A percentile compares a stretch with the other conserved stretches of the same genome.
phyloP scores from a whole-genome alignment of 805 yeast genomes.

The Kluyveromyces lactis region DNA sequence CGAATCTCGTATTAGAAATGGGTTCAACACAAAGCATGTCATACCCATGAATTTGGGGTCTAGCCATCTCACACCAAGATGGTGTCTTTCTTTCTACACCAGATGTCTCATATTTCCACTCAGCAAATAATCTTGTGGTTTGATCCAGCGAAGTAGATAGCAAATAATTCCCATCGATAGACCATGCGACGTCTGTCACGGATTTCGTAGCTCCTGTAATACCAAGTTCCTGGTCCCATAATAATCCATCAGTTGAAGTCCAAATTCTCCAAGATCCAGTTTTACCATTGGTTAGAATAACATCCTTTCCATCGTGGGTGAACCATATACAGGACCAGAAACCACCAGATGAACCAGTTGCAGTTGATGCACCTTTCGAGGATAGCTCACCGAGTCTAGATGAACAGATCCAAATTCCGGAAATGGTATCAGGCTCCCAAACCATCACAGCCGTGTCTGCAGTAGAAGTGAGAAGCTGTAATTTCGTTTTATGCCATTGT shows the following conservation, averaged over 20 bases:
- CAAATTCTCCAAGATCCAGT: constrained; percentile 91
- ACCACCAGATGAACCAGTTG: constrained; percentile 88
- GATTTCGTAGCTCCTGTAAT: constrained; percentile 70
- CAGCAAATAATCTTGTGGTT: constrained; percentile 78
- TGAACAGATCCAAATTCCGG: constrained; percentile 85
- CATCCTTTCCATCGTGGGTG: constrained; percentile 31
- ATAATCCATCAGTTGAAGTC: constrained; percentile 31
- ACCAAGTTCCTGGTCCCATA: constrained; percentile 44
- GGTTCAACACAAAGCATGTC: constrained; percentile 81
- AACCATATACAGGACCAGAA: constrained; percentile 72
- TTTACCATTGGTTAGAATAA: constrained; percentile 73
- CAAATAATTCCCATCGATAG: constrained; percentile 54
- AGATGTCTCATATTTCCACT: constrained; percentile 37
- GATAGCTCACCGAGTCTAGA: constrained; percentile 85
- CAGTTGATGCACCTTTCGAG: constrained; percentile 95
- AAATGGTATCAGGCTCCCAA: constrained; percentile 81
- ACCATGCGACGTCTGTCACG: constrained; percentile 76
- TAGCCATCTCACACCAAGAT: constrained; percentile 85
- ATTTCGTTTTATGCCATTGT: constrained; percentile 58
- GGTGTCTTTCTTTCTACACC: constrained; percentile 22
- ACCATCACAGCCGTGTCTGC: constrained; percentile 91
- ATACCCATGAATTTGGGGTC: constrained; percentile 98
- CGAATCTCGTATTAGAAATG: constrained; percentile 53
- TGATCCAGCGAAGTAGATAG: constrained; percentile 83
- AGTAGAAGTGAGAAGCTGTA: constrained; percentile 70